Percentiles rank a stretch among this genome's conserved stretches.
phyloP scores from a whole-genome alignment of 148 eudicot species.

The Limonium bicolor region DNA sequence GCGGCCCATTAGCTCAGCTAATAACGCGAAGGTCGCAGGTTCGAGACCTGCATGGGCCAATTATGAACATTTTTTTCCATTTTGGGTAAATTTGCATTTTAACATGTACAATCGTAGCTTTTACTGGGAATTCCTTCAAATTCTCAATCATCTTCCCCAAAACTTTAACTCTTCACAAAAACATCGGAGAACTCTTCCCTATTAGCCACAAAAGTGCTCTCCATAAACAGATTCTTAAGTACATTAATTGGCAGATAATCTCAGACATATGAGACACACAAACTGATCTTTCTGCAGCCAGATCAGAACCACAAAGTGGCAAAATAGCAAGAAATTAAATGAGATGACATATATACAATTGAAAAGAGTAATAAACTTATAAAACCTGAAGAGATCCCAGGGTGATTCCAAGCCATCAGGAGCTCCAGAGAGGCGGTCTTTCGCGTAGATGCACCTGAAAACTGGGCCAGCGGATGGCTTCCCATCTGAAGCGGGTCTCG shows the following conservation, averaged over 20 bases:
- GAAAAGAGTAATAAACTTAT: slow-evolving; percentile 1
- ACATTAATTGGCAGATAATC: too few species aligned
- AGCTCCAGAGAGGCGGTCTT: slow-evolving; percentile 49
- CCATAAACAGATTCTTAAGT: too few species aligned
- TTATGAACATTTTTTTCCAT: too few species aligned
- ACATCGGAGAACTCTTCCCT: too few species aligned
- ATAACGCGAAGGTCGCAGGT: slow-evolving; percentile 94
- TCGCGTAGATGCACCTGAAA: slow-evolving; percentile 51
- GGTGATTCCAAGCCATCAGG: slow-evolving; percentile 55
- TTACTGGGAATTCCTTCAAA: slow-evolving; percentile 40
- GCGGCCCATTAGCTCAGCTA: slow-evolving; percentile 75
- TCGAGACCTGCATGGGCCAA: slow-evolving; percentile 94
- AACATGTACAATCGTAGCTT: slow-evolving; percentile 89
- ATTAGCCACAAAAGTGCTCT: too few species aligned
- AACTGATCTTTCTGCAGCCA: too few species aligned
- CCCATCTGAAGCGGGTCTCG: slow-evolving; percentile 30
- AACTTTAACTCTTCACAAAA: too few species aligned
- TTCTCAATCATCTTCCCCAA: too few species aligned
- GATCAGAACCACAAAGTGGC: too few species aligned
- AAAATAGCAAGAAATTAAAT: not conserved
- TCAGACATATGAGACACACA: not conserved
- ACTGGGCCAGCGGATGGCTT: slow-evolving; percentile 57
- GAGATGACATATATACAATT: not conserved
- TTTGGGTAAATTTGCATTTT: slow-evolving; percentile 73
- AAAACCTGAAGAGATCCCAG: slow-evolving; percentile 80